Conservation (phyloP, 331 rosid genomes). For the Rosa hybrid region DNA sequence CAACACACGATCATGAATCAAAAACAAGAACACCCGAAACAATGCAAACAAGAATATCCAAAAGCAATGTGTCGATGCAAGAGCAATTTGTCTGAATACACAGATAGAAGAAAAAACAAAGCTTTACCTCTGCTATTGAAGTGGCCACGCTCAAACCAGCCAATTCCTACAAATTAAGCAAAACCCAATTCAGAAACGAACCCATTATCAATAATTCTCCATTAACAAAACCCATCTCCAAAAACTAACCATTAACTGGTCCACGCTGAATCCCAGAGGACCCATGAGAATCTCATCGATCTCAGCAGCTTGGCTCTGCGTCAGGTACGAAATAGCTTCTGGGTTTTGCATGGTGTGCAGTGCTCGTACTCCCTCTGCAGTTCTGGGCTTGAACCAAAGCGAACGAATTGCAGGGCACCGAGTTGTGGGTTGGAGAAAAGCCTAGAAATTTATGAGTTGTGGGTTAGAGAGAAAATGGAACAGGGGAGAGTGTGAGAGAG, state of each 20-base stretch:
- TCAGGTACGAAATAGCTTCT: slow-evolving; percentile 67
- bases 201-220: background rate
- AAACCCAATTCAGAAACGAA: background rate
- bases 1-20: slow-evolving; percentile 3
- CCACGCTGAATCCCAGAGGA: slow-evolving; percentile 87
- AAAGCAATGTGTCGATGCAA: too few relatives aligned
- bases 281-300: slow-evolving; percentile 94
- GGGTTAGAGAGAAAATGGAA: background rate
- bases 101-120: background rate
- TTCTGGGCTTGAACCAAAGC: slow-evolving; percentile 34
- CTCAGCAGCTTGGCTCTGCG: slow-evolving; percentile 86
- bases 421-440: slow-evolving; percentile 32
- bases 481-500: background rate
- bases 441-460: slow-evolving; percentile 31
- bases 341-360: slow-evolving; percentile 42
- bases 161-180: slow-evolving; percentile 59
- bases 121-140: slow-evolving; percentile 78
- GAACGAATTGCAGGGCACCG: slow-evolving; percentile 39
- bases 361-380: slow-evolving; percentile 13
- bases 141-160: slow-evolving; percentile 94
- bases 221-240: background rate
- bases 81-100: too few relatives aligned
- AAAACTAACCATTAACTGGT: slow-evolving; percentile 77
- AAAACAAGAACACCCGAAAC: background rate
- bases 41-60: background rate